A percentile compares a stretch with the other conserved stretches of the same genome.
Conservation (phyloP, 306 rosid genomes). For the Senna tora region DNA sequence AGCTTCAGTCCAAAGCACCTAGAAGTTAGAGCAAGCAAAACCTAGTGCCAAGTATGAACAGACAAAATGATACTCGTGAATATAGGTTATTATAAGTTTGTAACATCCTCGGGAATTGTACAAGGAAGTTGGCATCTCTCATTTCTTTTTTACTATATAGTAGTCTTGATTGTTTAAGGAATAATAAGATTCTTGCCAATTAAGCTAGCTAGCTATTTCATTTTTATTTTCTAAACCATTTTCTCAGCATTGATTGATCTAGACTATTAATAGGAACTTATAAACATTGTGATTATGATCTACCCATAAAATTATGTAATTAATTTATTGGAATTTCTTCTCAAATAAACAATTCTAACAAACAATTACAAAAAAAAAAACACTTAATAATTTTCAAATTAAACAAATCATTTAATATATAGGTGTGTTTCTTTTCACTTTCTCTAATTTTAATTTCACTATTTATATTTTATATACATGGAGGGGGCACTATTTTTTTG, state of each 20-base stretch:
- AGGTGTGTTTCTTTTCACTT: too few relatives aligned
- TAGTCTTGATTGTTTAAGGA: background rate
- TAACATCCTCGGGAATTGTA: constrained; percentile 63
- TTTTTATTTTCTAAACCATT: background rate
- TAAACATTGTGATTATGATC: background rate
- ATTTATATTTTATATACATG: too few relatives aligned
- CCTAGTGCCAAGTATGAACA: constrained; percentile 51
- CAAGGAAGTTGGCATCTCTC: constrained; percentile 43
- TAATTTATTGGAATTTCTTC: background rate
- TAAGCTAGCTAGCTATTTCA: background rate
- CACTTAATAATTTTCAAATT: too few relatives aligned
- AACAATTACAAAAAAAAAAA: too few relatives aligned
- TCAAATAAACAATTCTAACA: too few relatives aligned
- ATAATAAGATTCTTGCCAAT: background rate
- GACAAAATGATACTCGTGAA: constrained; percentile 62
- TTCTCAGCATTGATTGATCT: background rate
- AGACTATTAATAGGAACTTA: background rate
- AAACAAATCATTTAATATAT: too few relatives aligned
- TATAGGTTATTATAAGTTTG: background rate
- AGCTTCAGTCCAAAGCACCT: constrained; percentile 47
- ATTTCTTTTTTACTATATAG: background rate
- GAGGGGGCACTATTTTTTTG: too few relatives aligned
- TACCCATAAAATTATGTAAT: background rate
- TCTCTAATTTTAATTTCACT: too few relatives aligned
- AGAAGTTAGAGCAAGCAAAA: constrained; percentile 52